Evolutionary conservation across 371 early-diverging fungal species (phyloP).

Genomic region (Mortierella sp.): DNA sequence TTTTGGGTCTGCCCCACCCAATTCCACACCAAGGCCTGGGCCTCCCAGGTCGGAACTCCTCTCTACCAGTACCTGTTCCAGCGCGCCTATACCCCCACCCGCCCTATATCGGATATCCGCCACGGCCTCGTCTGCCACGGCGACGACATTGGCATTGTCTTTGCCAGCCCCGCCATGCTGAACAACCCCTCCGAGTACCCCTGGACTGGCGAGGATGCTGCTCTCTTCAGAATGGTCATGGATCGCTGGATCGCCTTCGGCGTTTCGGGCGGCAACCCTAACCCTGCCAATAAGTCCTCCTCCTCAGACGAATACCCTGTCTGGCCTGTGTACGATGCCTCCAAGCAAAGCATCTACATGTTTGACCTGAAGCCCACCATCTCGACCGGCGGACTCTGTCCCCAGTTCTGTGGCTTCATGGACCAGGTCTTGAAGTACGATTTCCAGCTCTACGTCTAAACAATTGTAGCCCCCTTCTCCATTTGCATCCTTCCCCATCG

Average conservation of each 20-base stretch:
- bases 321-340: constrained; percentile 41
- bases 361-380: constrained; percentile 31
- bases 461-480: background rate
- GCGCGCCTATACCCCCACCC: constrained; percentile 41
- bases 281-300: constrained; percentile 36
- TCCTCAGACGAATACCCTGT: constrained; percentile 29
- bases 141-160: constrained; percentile 53
- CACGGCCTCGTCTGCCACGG: constrained; percentile 53
- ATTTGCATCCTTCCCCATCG: background rate
- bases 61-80: constrained; percentile 56
- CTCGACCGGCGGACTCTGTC: constrained; percentile 39
- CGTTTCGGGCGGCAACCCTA: constrained; percentile 41
- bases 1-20: constrained; percentile 56
- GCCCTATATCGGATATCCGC: constrained; percentile 35
- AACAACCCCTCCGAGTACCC: constrained; percentile 41
- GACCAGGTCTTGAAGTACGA: constrained; percentile 51
- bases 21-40: constrained; percentile 48
- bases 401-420: constrained; percentile 49
- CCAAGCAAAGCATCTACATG: constrained; percentile 39
- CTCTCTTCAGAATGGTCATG: constrained; percentile 45
- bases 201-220: constrained; percentile 50
- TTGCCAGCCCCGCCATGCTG: constrained; percentile 53
- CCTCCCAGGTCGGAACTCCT: constrained; percentile 12
- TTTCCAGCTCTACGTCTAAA: constrained; percentile 35
- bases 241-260: constrained; percentile 57